Evolutionary conservation across 768 basidiomycete species (phyloP).

Genomic region (Amanita rubescens): DNA sequence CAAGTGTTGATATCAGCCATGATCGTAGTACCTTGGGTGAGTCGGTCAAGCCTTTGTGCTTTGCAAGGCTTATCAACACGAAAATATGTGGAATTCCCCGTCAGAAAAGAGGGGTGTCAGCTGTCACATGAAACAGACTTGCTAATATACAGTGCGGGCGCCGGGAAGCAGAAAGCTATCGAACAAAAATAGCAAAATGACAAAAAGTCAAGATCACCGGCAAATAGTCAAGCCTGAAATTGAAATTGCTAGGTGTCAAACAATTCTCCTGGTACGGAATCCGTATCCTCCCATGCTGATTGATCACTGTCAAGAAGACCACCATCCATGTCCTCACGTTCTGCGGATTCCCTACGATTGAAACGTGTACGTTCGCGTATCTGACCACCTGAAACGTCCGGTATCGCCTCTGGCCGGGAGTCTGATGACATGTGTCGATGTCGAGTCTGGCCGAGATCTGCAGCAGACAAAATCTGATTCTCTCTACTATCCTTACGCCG

Average conservation of each 20-base stretch:
- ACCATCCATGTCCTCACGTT: neutral
- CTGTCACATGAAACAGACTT: no score
- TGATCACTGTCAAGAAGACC: neutral
- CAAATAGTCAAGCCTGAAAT: no score
- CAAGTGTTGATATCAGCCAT: slow-evolving; percentile 21
- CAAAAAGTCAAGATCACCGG: no score
- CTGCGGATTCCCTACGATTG: neutral
- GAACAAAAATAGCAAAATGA: no score
- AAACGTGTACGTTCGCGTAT: neutral
- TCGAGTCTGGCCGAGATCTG: neutral
- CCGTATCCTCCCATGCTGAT: slow-evolving; percentile 5
- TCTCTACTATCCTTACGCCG: neutral
- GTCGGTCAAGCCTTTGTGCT: neutral
- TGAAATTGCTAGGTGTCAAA: neutral
- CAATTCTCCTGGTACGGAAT: neutral
- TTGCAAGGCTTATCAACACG: no score
- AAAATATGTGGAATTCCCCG: no score
- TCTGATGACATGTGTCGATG: neutral
- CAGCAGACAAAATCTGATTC: neutral
- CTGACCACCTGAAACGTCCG: neutral
- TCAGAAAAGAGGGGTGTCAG: no score
- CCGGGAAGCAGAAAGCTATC: no score
- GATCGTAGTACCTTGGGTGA: neutral
- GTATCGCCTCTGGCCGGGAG: neutral
- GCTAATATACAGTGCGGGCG: neutral